Base-by-base conservation (phyloP, 768 basidiomycete species). In the Mycena rebaudengoi region DNA sequence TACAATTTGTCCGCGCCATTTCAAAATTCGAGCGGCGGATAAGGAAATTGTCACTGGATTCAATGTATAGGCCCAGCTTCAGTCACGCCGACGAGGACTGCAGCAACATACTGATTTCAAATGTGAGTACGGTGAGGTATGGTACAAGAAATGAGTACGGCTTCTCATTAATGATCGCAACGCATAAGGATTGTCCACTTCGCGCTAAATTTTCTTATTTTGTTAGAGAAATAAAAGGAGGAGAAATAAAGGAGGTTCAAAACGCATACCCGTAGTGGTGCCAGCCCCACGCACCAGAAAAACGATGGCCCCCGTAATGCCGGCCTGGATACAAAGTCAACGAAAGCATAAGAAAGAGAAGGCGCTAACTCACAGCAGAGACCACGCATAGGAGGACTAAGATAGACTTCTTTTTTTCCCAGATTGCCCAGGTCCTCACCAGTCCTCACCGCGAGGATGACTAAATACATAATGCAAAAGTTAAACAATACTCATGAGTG, bases 401-500 rank as follows among this genome's bases (percentile, higher is more conserved):
- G 18, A 74, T 52, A 20, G 20, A 10, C 2, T 45, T 57, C 26
- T 48, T 64, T 23, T 45, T 65, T 32, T 66, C 69, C 72, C 73
- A 74, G 32, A 73, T 65, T 1, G 70, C 71, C 71, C 73, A 74
- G 21, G 70, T 71, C 20, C 73, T 44, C 32, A 62, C 54, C 2
- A 23, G 70, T 71, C 20, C 73, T 44, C 32, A 62, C 54, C 2
- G 64, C 72, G 13, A 74, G 60, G 21, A 74, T 64, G 13, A 63
- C 73, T 73, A 32, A n/a, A 20, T 45, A 20, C n/a, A 6, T 18
- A 40, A 46, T 0, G 26, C 21, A 1, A 33, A 21, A n/a, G 10
- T 6, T 14, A 3, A 51, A 44, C 37, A 25, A 10, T 28, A 20
- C 2, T n/a, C n/a, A n/a, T n/a, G n/a, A n/a, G n/a, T n/a, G n/a